Percentiles rank a stretch among this genome's conserved stretches.
These are phyloP conservation scores for Creolimax fragrantissima DNA, from an alignment of 78 protist species.

Conservation along the genomic window DNA sequence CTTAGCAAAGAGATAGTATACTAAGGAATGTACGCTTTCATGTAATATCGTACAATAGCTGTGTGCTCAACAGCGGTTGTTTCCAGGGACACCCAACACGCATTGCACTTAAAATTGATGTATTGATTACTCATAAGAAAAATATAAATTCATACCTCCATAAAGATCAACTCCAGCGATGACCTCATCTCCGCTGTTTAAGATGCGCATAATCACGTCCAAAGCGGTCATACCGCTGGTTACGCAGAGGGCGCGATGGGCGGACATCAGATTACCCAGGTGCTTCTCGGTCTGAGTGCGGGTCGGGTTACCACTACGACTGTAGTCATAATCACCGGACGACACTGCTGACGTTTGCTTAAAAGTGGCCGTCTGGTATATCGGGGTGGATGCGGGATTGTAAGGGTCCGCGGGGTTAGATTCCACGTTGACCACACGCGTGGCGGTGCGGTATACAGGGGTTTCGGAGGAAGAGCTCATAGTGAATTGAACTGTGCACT, in stretches of 20 bases:
- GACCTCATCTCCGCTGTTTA: constrained; percentile 42
- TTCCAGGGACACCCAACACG: too few species aligned
- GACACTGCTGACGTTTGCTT: constrained; percentile 41
- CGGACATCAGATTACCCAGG: constrained; percentile 42
- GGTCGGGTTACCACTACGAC: constrained; percentile 59
- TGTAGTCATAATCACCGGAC: constrained; percentile 62
- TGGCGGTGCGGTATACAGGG: constrained; percentile 23
- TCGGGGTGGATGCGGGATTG: constrained; percentile 34
- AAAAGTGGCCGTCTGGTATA: constrained; percentile 63
- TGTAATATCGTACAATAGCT: too few species aligned
- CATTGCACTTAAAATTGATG: too few species aligned
- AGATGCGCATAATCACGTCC: constrained; percentile 22
- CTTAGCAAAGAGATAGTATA: too few species aligned
- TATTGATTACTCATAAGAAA: too few species aligned
- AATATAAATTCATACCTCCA: constrained; percentile 26
- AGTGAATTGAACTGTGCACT: too few species aligned
- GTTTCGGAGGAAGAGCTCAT: too few species aligned
- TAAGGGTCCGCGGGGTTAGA: constrained; percentile 11
- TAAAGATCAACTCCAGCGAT: constrained; percentile 39
- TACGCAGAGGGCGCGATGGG: constrained; percentile 33
- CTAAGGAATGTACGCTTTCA: too few species aligned
- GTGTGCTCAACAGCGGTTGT: too few species aligned
- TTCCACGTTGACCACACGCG: constrained; percentile 18
- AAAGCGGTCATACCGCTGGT: constrained; percentile 32
- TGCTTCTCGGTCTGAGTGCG: constrained; percentile 25